Base-by-base conservation (phyloP, 768 basidiomycete genomes). In the Podaxis mareebaensis region DNA sequence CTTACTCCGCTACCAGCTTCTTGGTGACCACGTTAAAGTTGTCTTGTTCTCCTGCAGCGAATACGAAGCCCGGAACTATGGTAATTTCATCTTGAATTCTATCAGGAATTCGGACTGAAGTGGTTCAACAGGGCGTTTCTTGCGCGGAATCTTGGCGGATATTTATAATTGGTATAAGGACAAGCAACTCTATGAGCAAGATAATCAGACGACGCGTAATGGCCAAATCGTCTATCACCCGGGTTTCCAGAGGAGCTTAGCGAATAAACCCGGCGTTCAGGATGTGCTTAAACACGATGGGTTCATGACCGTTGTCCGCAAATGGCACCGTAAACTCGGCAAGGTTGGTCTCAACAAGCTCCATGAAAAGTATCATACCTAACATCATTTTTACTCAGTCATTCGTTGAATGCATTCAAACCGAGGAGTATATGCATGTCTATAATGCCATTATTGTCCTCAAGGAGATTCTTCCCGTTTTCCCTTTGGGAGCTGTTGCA, bases 401-500 rank as follows among this genome's bases (percentile, higher is more conserved):
- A 61, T 86, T 98, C 67, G 79, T 83, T 20, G 89, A 87, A 36
- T 95, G 91, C 71, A 89, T 98, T 65, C 84, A 89, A 69, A 90
- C 95, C 2, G 86, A 85, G 55, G 96, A 96, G 70, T 99, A 96
- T 73, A 96, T 98, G 92, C 95, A 95, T 69, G 92, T 98, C 59
- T 96, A 96, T 75, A 99, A 99, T 71, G 85, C 93, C n/a, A 92
- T 99, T 74, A 86, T 96, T 42, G 89, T 99, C 30, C 81, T 97
- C 66, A 93, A 95, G 70, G 93, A 97, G 73, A 86, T 98, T 22
- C 82, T 95, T 33, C 89, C 92, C 0, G 90, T 93, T 55, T 97
- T 97, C 76, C 96, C 96, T 28, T 71, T 91, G 10, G 83, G 86
- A 17, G 76, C 85, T 11, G 84, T 89, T 42, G 76, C 77, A 49